Base-by-base conservation (phyloP, 441 rosid species). In the Flueggea neowawraea region DNA sequence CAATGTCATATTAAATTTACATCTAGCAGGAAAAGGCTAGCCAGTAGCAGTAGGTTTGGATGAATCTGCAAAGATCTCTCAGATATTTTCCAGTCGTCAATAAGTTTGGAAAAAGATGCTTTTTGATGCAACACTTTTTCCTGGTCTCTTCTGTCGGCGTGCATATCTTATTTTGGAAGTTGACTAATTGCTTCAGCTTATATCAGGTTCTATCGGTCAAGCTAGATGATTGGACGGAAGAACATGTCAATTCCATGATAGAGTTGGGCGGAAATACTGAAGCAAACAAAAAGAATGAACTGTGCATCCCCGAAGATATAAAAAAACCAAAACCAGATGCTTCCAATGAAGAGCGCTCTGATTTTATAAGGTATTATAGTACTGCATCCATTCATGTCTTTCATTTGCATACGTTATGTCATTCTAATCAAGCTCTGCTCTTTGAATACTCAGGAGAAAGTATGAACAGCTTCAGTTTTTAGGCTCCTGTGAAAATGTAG, bases 171-270 rank as follows among this genome's bases (percentile, higher is more conserved):
- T 52, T 57, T 15, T 55, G 55, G 61, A 57, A 14, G 58, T 57
- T 61, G 70, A 59, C 31, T 57, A 50, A 68, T 66, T 65, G 54
- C 53, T 45, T 39, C 43, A 57, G 36, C 54, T 50, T 71, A 33
- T 75, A 41, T 52, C 82, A 95, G 99, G 97, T 95, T 64, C 69
- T 89, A 58, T 95, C 99, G 4, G 82, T 88, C 68, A 95, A 91
- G 69, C 85, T 95, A 64, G 98, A 95, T 68, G 93, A 91, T 31
- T 95, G 99, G 99, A 86, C 98, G 16, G 89, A 91, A 48, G 96
- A 95, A 57, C 98, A 95, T 78, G 97, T 95, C 16, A 78, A 82
- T 51, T 49, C 48, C 66, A 68, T 95, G 47, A 70, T 70, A 22
- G 86, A 76, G 15, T 57, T 79, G 70, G 99, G 99, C 54, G 99